Conservation (phyloP, 2,329 filamentous ascomycete species). For the Reticulascus tulasneorum region DNA sequence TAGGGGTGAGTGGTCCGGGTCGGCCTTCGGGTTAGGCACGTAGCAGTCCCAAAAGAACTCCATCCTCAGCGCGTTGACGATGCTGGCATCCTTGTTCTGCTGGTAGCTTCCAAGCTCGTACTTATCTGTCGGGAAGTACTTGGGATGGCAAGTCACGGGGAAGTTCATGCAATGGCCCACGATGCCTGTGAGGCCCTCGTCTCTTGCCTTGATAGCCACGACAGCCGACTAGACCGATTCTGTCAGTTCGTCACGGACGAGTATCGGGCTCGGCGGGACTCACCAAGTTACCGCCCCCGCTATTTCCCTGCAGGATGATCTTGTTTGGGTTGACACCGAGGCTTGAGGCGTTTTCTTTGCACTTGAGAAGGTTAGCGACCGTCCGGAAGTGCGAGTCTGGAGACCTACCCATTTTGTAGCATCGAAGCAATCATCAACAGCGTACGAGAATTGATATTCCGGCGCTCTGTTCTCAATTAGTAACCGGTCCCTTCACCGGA, state of each 20-base stretch:
- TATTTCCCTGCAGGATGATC: conserved; percentile 30
- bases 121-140: conserved; percentile 25
- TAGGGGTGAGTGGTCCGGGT: conserved; percentile 26
- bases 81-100: conserved; percentile 26
- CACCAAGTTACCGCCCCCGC: conserved; percentile 31
- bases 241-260: too few species aligned
- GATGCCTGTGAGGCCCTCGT: conserved; percentile 26
- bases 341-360: conserved; percentile 21
- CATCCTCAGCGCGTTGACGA: conserved; percentile 23
- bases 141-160: conserved; percentile 31
- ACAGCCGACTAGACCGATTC: conserved; percentile 18
- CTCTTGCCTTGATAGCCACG: conserved; percentile 25
- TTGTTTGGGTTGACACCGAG: conserved; percentile 28
- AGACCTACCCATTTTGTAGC: conserved; percentile 29
- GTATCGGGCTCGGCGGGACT: conserved; percentile 5
- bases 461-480: conserved; percentile 27
- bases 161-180: conserved; percentile 29
- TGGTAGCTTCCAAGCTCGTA: conserved; percentile 31
- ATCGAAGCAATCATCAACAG: conserved; percentile 31
- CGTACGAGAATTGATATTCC: conserved; percentile 29
- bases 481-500: not conserved
- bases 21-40: conserved; percentile 21
- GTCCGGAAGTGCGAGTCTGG: not conserved
- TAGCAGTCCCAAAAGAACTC: conserved; percentile 32
- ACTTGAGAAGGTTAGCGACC: conserved; percentile 14